phyloP scores from a whole-genome alignment of 2,329 filamentous ascomycete genomes.

The Purpureocillium lavendulum region DNA sequence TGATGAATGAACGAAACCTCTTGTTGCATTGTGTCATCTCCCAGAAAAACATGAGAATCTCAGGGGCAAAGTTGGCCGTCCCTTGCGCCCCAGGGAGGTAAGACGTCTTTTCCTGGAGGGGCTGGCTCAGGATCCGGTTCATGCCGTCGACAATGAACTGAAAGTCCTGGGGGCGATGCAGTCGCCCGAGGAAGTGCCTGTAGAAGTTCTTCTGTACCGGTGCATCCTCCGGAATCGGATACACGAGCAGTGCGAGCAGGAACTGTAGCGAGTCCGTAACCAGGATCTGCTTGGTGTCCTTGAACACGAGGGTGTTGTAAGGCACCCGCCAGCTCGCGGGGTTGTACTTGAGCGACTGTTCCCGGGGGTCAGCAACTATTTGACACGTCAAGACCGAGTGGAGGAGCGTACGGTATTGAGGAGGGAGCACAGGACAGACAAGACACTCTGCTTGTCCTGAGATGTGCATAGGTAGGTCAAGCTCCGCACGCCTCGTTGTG shows the following conservation, averaged over 20 bases:
- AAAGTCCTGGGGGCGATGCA: slow-evolving; percentile 93
- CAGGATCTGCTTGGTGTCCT: slow-evolving; percentile 80
- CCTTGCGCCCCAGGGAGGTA: slow-evolving; percentile 82
- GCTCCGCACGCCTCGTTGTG: slow-evolving; percentile 72
- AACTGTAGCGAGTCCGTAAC: slow-evolving; percentile 90
- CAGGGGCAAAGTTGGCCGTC: slow-evolving; percentile 77
- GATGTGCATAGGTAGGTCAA: slow-evolving; percentile 86
- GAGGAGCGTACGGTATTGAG: slow-evolving; percentile 69
- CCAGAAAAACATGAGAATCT: slow-evolving; percentile 97
- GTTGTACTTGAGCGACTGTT: slow-evolving; percentile 86
- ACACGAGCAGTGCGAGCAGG: slow-evolving; percentile 75
- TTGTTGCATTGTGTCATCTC: slow-evolving; percentile 97
- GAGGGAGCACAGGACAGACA: slow-evolving; percentile 85
- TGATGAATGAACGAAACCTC: slow-evolving; percentile 90
- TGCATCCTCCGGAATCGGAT: slow-evolving; percentile 74
- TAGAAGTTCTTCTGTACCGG: slow-evolving; percentile 79
- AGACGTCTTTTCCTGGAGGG: slow-evolving; percentile 78
- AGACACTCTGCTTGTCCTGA: slow-evolving; percentile 81
- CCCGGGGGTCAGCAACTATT: slow-evolving; percentile 3
- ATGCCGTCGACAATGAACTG: slow-evolving; percentile 96
- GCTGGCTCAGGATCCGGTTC: slow-evolving; percentile 85
- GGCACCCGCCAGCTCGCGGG: slow-evolving; percentile 89
- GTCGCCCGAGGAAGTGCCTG: slow-evolving; percentile 79
- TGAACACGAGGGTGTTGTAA: slow-evolving; percentile 87
- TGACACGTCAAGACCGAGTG: neutral